Conservation (phyloP, 768 basidiomycete genomes). For the Kwoniella shandongensis region DNA sequence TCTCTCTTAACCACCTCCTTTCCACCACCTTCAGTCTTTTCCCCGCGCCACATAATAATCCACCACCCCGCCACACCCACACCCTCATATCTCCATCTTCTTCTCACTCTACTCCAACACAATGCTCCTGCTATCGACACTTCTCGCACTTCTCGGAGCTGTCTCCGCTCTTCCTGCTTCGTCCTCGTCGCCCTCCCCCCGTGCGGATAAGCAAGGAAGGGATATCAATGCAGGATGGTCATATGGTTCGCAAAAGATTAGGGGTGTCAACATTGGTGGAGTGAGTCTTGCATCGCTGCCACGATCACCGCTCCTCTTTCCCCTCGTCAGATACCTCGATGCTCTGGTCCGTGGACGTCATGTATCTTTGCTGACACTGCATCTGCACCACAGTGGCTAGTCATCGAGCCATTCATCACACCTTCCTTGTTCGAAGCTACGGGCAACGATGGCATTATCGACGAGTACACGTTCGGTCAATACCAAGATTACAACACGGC, state of each 20-base stretch:
- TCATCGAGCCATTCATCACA: slow-evolving; percentile 51
- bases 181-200: not conserved
- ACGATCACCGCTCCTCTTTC: not conserved
- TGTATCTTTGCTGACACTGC: not conserved
- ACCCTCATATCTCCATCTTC: not conserved
- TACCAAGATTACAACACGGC: slow-evolving; percentile 45
- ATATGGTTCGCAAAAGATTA: slow-evolving; percentile 45
- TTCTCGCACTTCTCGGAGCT: slow-evolving; percentile 4
- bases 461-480: slow-evolving; percentile 51
- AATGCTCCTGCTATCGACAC: slow-evolving; percentile 16
- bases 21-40: not conserved
- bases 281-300: slow-evolving; percentile 20
- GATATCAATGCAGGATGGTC: slow-evolving; percentile 49
- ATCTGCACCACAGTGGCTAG: slow-evolving; percentile 30
- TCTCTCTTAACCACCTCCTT: too few species aligned
- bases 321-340: not conserved
- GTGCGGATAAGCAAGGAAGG: slow-evolving; percentile 18
- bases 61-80: not conserved
- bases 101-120: not conserved
- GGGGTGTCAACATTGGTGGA: slow-evolving; percentile 50
- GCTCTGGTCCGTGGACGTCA: too few species aligned
- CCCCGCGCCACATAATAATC: not conserved
- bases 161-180: slow-evolving; percentile 5
- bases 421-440: slow-evolving; percentile 48
- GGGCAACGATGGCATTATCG: slow-evolving; percentile 49